Evolutionary conservation across 257 asterid genomes (phyloP).

Genomic region (Henckelia pumila): DNA sequence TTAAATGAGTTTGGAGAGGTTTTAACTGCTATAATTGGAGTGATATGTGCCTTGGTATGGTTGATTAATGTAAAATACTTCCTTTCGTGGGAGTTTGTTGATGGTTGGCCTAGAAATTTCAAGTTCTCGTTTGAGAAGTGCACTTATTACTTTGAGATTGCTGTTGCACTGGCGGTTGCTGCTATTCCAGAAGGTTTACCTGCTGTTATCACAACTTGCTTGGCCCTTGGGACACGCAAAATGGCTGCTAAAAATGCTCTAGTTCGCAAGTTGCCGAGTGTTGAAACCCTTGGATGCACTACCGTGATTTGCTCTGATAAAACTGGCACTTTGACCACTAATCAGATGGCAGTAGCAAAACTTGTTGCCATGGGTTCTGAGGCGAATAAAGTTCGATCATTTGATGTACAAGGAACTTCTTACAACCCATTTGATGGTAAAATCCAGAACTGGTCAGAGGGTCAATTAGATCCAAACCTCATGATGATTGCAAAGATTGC

Average conservation of each 20-base stretch:
- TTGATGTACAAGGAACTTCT: conserved; percentile 75
- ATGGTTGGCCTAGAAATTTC: conserved; percentile 95
- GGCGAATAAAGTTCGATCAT: conserved; percentile 47
- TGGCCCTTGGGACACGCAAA: conserved; percentile 98
- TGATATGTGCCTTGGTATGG: conserved; percentile 87
- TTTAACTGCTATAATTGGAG: conserved; percentile 84
- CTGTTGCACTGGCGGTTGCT: conserved; percentile 98
- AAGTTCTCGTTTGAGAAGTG: conserved; percentile 98
- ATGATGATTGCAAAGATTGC: conserved; percentile 92
- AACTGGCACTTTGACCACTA: conserved; percentile 95
- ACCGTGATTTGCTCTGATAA: conserved; percentile 98
- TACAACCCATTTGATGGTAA: conserved; percentile 91
- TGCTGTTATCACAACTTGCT: conserved; percentile 95
- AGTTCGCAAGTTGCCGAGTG: conserved; percentile 98
- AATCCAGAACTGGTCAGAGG: conserved; percentile 70
- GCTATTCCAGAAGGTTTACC: conserved; percentile 99
- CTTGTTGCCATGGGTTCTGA: conserved; percentile 75
- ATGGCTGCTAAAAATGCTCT: conserved; percentile 99
- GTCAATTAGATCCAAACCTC: conserved; percentile 73
- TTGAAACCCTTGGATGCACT: conserved; percentile 99
- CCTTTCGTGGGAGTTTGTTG: conserved; percentile 86
- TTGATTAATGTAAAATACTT: conserved; percentile 89
- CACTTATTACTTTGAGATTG: conserved; percentile 98
- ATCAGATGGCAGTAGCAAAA: conserved; percentile 96
- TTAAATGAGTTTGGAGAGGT: conserved; percentile 94